Evolutionary conservation across 768 basidiomycete genomes (phyloP), one percentile per base, ranked within the genome.

Genomic region (Butyriboletus loyo): DNA sequence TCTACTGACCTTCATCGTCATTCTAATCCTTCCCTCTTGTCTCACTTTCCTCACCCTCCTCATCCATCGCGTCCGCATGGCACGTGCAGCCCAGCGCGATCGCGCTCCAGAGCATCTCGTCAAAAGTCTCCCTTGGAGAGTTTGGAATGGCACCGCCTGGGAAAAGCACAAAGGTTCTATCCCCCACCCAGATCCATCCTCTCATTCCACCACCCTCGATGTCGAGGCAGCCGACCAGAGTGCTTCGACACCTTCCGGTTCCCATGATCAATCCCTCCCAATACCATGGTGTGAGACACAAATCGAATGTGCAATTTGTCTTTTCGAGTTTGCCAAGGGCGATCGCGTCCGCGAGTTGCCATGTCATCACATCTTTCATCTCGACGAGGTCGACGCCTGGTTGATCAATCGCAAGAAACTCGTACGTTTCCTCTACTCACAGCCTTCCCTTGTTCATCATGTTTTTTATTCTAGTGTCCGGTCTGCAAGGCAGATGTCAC

Each of bases 341-440:
- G 96, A 98, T 66, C 81, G 84, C 61, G 91, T 98, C 38, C 83
- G 95, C 60, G 90, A 95, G 46, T 67, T 98, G 36, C 96, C 96
- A 1, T 98, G 96, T 64, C 87, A 89, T 42, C 96, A 98, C 67
- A 85, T 98, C 49, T 98, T 97, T 73, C 96, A 98, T 71, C 80
- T 91, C 40, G 79, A 86, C 32, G 96, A 98, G 67, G 83, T 97
- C 35, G 92, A 94, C 66, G 80, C 87, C 57, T 98, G 96, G 96
- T 72, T 98, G 54, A 86, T 95, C 50, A 84, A 88, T 55, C 83
- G 91, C 69, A 92, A 94, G 77, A 97, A 97, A 75, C 72, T 96
- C 69, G 94, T 95, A 64, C 64, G 87, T 77, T 14, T 52, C 35
- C 25, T 45, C 49, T 46, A 19, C 31, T 30, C 30, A 2, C n/a